These are phyloP conservation scores for Neckera pumila DNA, from an alignment of 225 moss, liverwort and hornwort species.

Conservation along the genomic window DNA sequence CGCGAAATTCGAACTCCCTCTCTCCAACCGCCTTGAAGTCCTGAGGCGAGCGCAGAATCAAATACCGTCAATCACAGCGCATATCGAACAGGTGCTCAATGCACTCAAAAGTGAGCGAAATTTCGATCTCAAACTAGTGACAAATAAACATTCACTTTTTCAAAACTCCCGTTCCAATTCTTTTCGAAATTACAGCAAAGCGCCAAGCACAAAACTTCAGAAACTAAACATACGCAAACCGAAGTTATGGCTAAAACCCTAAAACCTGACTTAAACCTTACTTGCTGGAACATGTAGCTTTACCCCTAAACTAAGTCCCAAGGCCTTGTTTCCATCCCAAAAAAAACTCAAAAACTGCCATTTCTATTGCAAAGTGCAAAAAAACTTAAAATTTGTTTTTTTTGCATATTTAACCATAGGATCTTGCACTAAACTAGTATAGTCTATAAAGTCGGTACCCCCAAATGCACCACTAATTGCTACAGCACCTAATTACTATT, in stretches of 20 bases:
- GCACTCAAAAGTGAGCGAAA: not conserved
- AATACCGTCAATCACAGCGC: conserved; percentile 85
- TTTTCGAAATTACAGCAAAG: not conserved
- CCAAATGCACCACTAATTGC: too few species aligned
- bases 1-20: conserved; percentile 79
- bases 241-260: not conserved
- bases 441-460: too few species aligned
- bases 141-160: not conserved
- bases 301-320: too few species aligned
- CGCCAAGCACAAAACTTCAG: not conserved
- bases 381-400: too few species aligned
- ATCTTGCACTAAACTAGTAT: too few species aligned
- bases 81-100: conserved; percentile 1
- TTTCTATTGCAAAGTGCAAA: too few species aligned
- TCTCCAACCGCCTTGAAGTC: conserved; percentile 83
- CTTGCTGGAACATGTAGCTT: not conserved
- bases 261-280: not conserved
- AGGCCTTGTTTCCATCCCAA: too few species aligned
- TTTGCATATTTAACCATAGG: too few species aligned
- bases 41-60: conserved; percentile 71
- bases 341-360: too few species aligned
- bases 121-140: not conserved
- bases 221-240: too few species aligned
- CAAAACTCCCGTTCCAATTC: not conserved
- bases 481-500: too few species aligned